Evolutionary conservation across 1,284 basidiomycete genomes (phyloP).

Genomic region (Schizophyllum amplum): DNA sequence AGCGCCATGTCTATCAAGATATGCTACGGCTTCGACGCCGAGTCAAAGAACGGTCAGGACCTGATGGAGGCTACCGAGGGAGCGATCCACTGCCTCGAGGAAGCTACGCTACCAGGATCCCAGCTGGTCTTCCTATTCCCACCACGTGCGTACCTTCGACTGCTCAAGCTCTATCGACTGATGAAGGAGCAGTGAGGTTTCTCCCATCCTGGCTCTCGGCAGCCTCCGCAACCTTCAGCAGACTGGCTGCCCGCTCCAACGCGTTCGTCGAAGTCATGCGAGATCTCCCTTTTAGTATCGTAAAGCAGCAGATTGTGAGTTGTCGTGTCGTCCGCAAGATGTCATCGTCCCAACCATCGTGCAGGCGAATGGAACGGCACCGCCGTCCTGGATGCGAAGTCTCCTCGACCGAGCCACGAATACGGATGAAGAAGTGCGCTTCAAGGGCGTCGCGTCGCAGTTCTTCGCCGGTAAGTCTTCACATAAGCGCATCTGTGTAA

Average conservation of each 20-base stretch:
- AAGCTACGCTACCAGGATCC: not conserved
- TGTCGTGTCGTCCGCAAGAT: not conserved
- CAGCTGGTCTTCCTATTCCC: not conserved
- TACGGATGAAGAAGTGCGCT: not conserved
- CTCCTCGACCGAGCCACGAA: not conserved
- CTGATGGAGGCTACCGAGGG: not conserved
- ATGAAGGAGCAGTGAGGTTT: not conserved
- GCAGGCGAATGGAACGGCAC: not conserved
- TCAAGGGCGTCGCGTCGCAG: not conserved
- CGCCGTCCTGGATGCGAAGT: not conserved
- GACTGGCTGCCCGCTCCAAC: not conserved
- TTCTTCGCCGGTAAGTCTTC: not conserved
- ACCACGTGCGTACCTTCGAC: not conserved
- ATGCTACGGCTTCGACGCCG: not conserved
- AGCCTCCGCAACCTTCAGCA: not conserved
- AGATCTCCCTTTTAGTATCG: not conserved
- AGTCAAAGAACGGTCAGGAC: not conserved
- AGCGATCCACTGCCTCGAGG: not conserved
- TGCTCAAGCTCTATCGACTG: not conserved
- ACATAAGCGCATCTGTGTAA: not conserved
- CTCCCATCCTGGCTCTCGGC: not conserved
- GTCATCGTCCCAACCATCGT: not conserved
- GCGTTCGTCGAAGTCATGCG: not conserved
- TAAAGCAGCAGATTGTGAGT: not conserved
- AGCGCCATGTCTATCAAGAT: not conserved